These are phyloP conservation scores for Arthrobotrys iridis DNA, from an alignment of 2,329 filamentous ascomycete species.

Conservation along the genomic window DNA sequence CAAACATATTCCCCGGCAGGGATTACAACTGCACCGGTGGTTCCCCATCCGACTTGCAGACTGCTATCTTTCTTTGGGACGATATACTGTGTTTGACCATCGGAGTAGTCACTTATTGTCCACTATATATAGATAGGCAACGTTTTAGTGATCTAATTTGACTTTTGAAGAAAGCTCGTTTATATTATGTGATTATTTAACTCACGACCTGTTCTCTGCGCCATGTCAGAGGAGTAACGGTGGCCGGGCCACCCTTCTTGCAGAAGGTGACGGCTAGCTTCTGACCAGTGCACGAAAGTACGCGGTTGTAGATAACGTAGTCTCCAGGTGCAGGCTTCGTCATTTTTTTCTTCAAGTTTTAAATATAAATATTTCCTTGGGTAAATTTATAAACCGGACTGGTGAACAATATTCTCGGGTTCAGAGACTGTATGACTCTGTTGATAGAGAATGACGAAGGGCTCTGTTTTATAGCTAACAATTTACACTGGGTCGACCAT, in stretches of 20 bases:
- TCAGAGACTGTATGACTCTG: not conserved
- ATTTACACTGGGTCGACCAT: too few species aligned
- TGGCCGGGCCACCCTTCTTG: not conserved
- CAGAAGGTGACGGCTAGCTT: slow-evolving; percentile 2
- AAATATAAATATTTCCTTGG: not conserved
- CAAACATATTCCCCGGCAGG: not conserved
- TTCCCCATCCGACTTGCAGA: not conserved
- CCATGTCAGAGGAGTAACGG: not conserved
- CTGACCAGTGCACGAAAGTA: not conserved
- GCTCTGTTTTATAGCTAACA: not conserved
- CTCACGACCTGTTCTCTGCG: not conserved
- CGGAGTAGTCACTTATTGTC: not conserved
- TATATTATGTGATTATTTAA: too few species aligned
- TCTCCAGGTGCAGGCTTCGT: not conserved
- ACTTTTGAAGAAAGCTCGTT: too few species aligned
- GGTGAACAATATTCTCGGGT: not conserved
- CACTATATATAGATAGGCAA: not conserved
- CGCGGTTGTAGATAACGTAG: slow-evolving; percentile 5
- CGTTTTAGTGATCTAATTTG: not conserved
- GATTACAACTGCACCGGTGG: not conserved
- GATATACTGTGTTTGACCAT: not conserved
- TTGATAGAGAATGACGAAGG: not conserved
- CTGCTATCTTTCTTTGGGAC: not conserved
- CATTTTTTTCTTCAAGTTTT: not conserved
- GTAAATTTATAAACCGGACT: not conserved